Percentiles rank a stretch among this genome's conserved stretches.
Evolutionary conservation across 768 basidiomycete species (phyloP).

Genomic region (Termitomyces bulborhizus): DNA sequence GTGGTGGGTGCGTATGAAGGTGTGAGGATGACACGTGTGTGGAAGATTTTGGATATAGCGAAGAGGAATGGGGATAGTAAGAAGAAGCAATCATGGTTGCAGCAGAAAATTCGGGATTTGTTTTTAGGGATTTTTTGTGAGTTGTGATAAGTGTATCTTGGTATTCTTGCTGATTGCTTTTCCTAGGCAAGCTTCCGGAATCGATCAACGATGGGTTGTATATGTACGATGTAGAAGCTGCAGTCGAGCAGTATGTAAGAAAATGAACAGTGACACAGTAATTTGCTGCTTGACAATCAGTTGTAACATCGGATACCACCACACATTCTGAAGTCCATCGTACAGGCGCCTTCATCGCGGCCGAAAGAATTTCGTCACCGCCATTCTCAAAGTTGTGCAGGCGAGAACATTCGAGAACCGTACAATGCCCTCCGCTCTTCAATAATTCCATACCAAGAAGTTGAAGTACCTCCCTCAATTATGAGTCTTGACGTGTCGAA

Average conservation of each 20-base stretch:
- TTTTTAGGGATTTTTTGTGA: conserved; percentile 26
- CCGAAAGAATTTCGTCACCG: too few relatives aligned
- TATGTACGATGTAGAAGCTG: conserved; percentile 22
- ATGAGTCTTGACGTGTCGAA: too few relatives aligned
- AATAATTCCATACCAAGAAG: too few relatives aligned
- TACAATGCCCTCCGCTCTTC: too few relatives aligned
- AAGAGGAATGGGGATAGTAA: conserved; percentile 25
- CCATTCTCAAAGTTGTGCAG: too few relatives aligned
- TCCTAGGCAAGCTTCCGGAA: conserved; percentile 24
- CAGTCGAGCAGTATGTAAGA: conserved; percentile 17
- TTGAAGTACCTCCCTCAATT: too few relatives aligned
- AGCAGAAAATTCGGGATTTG: conserved; percentile 27
- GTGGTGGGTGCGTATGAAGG: not conserved
- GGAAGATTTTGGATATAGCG: conserved; percentile 25
- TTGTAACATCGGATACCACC: not conserved
- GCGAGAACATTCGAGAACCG: too few relatives aligned
- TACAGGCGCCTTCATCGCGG: too few relatives aligned
- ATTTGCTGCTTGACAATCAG: not conserved
- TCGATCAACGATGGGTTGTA: conserved; percentile 20
- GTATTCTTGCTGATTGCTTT: not conserved
- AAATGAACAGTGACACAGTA: not conserved
- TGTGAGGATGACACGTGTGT: not conserved
- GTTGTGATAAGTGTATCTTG: conserved; percentile 6
- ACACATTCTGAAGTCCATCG: too few relatives aligned
- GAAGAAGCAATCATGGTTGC: conserved; percentile 23